Evolutionary conservation across 129 eudicot genomes (phyloP).

Genomic region (Chrysanthemum seticuspe): DNA sequence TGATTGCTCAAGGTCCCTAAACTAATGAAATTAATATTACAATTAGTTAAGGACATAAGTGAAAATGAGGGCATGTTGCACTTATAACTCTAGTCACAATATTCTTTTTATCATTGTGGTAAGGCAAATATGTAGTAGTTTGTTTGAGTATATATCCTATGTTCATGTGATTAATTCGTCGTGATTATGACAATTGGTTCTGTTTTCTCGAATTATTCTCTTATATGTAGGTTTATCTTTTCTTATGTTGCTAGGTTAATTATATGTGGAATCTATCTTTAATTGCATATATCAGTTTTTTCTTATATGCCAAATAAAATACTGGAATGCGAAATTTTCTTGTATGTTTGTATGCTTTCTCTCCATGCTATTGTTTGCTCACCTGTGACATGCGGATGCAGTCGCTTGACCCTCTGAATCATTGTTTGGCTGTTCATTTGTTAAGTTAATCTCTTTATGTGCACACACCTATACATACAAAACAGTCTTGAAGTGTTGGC

Average conservation of each 20-base stretch:
- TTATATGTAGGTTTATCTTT: not conserved
- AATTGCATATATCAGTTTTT: not conserved
- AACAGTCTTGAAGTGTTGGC: conserved; percentile 4
- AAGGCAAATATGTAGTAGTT: not conserved
- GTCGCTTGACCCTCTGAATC: not conserved
- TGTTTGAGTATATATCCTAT: not conserved
- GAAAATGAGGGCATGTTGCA: conserved; percentile 12
- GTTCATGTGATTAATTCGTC: not conserved
- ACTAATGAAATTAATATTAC: not conserved
- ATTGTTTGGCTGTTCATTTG: not conserved
- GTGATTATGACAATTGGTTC: not conserved
- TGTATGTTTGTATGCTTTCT: not conserved
- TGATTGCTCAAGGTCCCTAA: not conserved
- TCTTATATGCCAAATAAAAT: not conserved
- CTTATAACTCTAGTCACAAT: conserved; percentile 7
- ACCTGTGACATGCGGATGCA: not conserved
- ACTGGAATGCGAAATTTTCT: not conserved
- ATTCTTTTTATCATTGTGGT: not conserved
- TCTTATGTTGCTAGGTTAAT: not conserved
- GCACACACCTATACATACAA: too few species aligned
- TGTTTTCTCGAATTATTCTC: not conserved
- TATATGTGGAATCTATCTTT: not conserved
- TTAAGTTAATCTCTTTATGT: too few species aligned
- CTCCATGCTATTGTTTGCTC: not conserved
- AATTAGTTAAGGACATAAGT: not conserved